Conservation (phyloP, 441 rosid species). For the Pelargonium fulgidum region DNA sequence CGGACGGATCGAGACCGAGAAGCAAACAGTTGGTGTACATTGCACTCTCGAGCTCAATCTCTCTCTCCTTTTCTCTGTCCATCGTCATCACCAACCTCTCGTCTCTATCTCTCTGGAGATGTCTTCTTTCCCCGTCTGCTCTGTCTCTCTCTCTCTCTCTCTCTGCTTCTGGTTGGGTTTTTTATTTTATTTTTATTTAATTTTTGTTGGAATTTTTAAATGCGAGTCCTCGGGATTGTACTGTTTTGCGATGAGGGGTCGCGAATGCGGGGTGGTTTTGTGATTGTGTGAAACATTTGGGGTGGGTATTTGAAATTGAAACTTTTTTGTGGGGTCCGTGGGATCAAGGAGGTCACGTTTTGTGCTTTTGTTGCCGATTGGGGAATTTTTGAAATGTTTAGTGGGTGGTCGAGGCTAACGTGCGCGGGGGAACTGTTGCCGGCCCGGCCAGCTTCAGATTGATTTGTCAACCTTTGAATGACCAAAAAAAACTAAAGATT, state of each 20-base stretch:
- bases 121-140: conserved; percentile 8
- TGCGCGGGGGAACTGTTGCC: conserved; percentile 25
- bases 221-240: conserved; percentile 1
- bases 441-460: conserved; percentile 12
- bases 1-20: conserved; percentile 86
- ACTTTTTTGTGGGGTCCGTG: conserved; percentile 25
- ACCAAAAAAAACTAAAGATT: no score
- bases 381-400: not conserved
- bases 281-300: not conserved
- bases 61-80: conserved; percentile 99
- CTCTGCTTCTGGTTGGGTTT: conserved; percentile 25
- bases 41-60: conserved; percentile 98
- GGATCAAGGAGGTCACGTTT: conserved; percentile 27
- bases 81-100: conserved; percentile 60
- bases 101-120: conserved; percentile 6
- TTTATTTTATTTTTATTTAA: conserved; percentile 18
- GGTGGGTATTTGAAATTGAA: conserved; percentile 10
- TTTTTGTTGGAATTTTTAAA: conserved; percentile 16
- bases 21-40: conserved; percentile 97
- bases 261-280: not conserved
- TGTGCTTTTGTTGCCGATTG: conserved; percentile 9
- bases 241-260: not conserved
- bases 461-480: no score
- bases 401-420: conserved; percentile 27
- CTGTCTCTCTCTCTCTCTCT: conserved; percentile 7